phyloP scores from a whole-genome alignment of 176 grass and related monocot genomes.

The Areca catechu region DNA sequence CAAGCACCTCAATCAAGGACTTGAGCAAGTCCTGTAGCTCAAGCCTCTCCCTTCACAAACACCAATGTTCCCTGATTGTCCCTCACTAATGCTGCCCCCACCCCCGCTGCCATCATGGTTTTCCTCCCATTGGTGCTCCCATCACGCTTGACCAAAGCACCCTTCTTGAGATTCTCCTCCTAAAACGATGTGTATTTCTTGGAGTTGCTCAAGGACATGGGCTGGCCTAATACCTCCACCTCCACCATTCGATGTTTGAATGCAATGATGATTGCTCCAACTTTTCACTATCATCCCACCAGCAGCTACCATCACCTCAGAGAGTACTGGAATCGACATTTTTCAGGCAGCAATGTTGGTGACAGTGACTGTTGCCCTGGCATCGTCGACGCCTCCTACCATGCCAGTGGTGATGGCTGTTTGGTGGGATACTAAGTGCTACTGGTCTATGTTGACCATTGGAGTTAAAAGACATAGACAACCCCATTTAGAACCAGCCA shows the following conservation, averaged over 20 bases:
- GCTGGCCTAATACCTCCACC: conserved; percentile 22
- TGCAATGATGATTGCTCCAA: conserved; percentile 21
- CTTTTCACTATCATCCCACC: conserved; percentile 26
- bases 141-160: not conserved
- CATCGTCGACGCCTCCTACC: not conserved
- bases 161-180: not conserved
- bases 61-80: conserved; percentile 51
- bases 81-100: not conserved
- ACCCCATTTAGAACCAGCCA: no score
- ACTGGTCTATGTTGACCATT: no score
- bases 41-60: conserved; percentile 54
- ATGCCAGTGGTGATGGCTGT: no score
- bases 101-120: no score
- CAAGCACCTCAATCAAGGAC: conserved; percentile 58
- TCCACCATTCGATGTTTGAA: conserved; percentile 8
- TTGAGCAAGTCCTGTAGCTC: conserved; percentile 84
- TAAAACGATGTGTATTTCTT: conserved; percentile 1
- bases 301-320: conserved; percentile 19
- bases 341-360: no score
- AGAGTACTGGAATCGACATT: no score
- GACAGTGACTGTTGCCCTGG: no score
- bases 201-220: not conserved
- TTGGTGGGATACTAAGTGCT: no score
- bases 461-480: no score
- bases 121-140: not conserved